Conservation (phyloP, 2,329 filamentous ascomycete species). For the Fusarium bulbicola region DNA sequence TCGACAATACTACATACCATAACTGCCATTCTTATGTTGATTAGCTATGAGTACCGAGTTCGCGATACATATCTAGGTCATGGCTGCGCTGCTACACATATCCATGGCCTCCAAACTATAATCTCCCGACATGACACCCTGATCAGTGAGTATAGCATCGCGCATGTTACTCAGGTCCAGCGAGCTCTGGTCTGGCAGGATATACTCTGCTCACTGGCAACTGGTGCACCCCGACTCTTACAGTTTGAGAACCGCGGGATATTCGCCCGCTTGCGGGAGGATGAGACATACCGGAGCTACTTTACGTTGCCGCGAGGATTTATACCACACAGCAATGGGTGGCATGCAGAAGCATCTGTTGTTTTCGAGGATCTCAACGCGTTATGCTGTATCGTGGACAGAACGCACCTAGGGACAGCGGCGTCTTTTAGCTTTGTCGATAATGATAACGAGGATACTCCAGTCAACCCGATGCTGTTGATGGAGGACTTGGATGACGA, state of each 20-base stretch:
- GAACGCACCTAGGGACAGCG: not conserved
- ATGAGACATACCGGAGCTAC: not conserved
- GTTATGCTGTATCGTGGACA: not conserved
- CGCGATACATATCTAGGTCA: not conserved
- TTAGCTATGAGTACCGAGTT: constrained; percentile 11
- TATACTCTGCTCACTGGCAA: constrained; percentile 1
- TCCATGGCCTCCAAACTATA: not conserved
- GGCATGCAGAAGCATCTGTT: not conserved
- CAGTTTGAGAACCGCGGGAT: not conserved
- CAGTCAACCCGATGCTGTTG: not conserved
- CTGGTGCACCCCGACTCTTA: not conserved
- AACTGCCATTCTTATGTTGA: not conserved
- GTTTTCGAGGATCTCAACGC: not conserved
- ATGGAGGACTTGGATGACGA: constrained; percentile 9
- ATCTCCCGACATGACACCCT: not conserved
- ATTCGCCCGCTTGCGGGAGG: not conserved
- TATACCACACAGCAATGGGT: accelerated
- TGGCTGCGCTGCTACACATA: not conserved
- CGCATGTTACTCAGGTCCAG: not conserved
- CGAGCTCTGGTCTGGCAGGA: constrained; percentile 11
- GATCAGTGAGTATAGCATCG: not conserved
- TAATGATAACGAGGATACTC: accelerated
- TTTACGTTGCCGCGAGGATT: not conserved
- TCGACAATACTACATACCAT: not conserved
- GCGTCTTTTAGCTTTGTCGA: accelerated